These are phyloP conservation scores for Dioscorea zingiberensis DNA, from an alignment of 106 monocot genomes.

Conservation along the genomic window DNA sequence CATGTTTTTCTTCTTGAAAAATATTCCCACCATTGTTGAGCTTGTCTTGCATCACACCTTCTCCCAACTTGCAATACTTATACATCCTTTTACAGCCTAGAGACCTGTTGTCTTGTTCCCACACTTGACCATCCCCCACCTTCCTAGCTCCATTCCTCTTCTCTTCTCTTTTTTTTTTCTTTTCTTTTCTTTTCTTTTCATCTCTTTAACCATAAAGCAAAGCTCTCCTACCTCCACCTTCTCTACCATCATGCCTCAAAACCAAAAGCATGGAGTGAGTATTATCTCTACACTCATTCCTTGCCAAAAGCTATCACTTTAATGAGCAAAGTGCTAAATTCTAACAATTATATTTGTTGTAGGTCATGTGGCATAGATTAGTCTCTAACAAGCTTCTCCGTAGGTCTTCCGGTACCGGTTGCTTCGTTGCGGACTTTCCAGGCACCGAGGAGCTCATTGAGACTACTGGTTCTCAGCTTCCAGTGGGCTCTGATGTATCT, in stretches of 20 bases:
- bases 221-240: background rate
- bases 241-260: constrained; percentile 18
- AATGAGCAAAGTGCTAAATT: background rate
- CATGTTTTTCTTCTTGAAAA: background rate
- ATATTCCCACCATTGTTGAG: background rate
- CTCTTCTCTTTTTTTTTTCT: background rate
- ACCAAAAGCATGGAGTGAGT: constrained; percentile 16
- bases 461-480: background rate
- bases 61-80: constrained; percentile 13
- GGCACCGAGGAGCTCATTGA: background rate
- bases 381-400: constrained; percentile 28
- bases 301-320: background rate
- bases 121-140: background rate
- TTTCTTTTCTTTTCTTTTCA: background rate
- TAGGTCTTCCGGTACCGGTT: background rate
- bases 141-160: background rate
- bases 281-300: background rate
- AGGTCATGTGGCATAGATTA: constrained; percentile 32
- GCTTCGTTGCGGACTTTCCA: constrained; percentile 18
- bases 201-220: background rate
- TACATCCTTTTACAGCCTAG: background rate
- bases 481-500: background rate
- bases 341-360: background rate
- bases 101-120: background rate
- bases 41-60: constrained; percentile 9